phyloP scores from a whole-genome alignment of 106 monocot species.

The Allium cepa region DNA sequence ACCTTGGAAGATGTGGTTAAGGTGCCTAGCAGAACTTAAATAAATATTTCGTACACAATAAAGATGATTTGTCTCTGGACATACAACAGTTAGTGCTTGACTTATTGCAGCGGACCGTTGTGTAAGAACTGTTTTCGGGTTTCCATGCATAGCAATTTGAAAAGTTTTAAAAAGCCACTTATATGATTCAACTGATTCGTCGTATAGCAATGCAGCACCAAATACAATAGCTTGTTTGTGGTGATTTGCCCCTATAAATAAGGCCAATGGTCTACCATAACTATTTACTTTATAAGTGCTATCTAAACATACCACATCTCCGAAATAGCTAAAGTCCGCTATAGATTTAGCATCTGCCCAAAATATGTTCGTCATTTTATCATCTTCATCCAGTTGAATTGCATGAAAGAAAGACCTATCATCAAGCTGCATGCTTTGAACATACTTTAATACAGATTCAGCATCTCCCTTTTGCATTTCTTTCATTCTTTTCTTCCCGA shows the following conservation, averaged over 20 bases:
- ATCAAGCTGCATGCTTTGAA: conserved; percentile 36
- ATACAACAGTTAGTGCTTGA: conserved; percentile 19
- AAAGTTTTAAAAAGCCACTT: conserved; percentile 55
- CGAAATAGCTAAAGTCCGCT: conserved; percentile 31
- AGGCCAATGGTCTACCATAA: conserved; percentile 41
- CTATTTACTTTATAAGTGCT: conserved; percentile 32
- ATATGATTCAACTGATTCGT: conserved; percentile 41
- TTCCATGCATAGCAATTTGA: conserved; percentile 37
- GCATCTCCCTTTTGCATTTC: conserved; percentile 44
- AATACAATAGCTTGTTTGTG: conserved; percentile 44
- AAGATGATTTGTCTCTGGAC: conserved; percentile 27
- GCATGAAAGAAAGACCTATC: conserved; percentile 37
- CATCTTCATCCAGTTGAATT: conserved; percentile 50
- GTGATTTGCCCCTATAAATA: conserved; percentile 40
- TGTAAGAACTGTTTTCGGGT: conserved; percentile 36
- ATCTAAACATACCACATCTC: conserved; percentile 50
- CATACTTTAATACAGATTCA: conserved; percentile 31
- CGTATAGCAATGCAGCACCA: conserved; percentile 38
- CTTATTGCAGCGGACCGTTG: conserved; percentile 26
- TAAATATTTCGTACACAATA: conserved; percentile 41
- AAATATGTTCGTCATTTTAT: conserved; percentile 46
- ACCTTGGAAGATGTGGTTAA: conserved; percentile 41
- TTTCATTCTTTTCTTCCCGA: conserved; percentile 36
- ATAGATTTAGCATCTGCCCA: conserved; percentile 46
- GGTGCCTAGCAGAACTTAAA: conserved; percentile 29